phyloP scores from a whole-genome alignment of 371 early-diverging fungal species.

The Lichtheimia corymbifera region DNA sequence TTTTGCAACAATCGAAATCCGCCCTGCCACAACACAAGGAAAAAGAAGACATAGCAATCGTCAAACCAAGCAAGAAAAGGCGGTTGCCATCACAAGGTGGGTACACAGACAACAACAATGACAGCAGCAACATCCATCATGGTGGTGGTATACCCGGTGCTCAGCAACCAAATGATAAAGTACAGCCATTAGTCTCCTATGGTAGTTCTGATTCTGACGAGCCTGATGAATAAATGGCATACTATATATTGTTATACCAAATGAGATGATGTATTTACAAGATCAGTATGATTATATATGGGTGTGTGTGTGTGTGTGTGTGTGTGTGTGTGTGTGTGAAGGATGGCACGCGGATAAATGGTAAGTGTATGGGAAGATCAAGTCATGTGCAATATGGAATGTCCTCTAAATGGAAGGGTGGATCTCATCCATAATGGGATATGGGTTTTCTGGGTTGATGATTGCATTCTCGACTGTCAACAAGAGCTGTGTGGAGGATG shows the following conservation, averaged over 20 bases:
- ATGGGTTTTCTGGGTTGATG: constrained; percentile 20
- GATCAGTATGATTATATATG: too few species aligned
- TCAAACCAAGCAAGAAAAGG: constrained; percentile 11
- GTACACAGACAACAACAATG: too few species aligned
- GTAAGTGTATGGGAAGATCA: too few species aligned
- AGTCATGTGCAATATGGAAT: too few species aligned
- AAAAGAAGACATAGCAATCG: constrained; percentile 6
- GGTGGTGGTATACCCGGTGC: too few species aligned
- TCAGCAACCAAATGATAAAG: too few species aligned
- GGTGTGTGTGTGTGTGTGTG: too few species aligned
- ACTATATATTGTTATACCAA: too few species aligned
- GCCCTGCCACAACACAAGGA: constrained; percentile 8
- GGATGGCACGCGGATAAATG: too few species aligned
- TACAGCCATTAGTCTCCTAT: background rate
- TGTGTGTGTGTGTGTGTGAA: too few species aligned
- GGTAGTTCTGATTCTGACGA: constrained; percentile 1
- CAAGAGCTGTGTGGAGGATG: constrained; percentile 1
- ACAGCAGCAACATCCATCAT: too few species aligned
- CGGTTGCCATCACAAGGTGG: background rate
- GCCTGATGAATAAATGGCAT: background rate
- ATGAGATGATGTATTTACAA: too few species aligned
- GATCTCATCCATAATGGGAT: constrained; percentile 29
- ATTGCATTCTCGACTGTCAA: constrained; percentile 27
- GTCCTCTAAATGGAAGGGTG: constrained; percentile 4
- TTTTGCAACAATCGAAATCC: constrained; percentile 26